phyloP scores from a whole-genome alignment of 2,329 filamentous ascomycete genomes.

The Endothia cerciana region DNA sequence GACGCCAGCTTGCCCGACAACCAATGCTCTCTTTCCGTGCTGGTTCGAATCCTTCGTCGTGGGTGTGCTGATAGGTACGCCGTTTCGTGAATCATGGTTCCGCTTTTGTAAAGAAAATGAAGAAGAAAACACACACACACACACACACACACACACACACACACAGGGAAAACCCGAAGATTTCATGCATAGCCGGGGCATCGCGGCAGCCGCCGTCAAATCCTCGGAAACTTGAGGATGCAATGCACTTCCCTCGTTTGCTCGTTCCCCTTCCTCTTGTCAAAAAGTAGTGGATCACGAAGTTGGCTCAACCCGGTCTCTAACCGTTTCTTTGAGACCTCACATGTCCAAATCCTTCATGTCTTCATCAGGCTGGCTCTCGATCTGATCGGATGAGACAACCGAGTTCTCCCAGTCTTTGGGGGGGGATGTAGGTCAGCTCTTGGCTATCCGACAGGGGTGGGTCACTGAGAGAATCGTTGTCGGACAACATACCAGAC shows the following conservation, averaged over 20 bases:
- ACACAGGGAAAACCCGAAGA: no score
- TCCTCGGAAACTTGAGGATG: not conserved
- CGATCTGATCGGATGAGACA: constrained; percentile 59
- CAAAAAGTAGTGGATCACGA: not conserved
- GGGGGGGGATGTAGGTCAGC: constrained; percentile 18
- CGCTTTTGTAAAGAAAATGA: not conserved
- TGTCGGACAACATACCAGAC: constrained; percentile 55
- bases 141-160: no score
- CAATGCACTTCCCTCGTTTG: not conserved
- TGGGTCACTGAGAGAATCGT: constrained; percentile 36
- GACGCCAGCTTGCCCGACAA: constrained; percentile 26
- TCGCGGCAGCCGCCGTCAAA: not conserved
- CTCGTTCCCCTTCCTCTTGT: not conserved
- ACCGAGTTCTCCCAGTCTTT: constrained; percentile 59
- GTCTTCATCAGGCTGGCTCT: constrained; percentile 52
- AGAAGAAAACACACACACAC: no score
- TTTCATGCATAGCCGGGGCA: constrained; percentile 4
- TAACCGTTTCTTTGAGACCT: not conserved
- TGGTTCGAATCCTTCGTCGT: constrained; percentile 17
- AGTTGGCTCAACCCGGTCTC: not conserved
- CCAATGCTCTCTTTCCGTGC: constrained; percentile 25
- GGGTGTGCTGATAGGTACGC: constrained; percentile 19
- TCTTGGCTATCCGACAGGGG: constrained; percentile 5
- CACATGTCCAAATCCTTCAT: constrained; percentile 38
- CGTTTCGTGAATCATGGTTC: constrained; percentile 26